Conservation (phyloP, 495 filamentous ascomycete species). For the Penicillium ochrochloron region DNA sequence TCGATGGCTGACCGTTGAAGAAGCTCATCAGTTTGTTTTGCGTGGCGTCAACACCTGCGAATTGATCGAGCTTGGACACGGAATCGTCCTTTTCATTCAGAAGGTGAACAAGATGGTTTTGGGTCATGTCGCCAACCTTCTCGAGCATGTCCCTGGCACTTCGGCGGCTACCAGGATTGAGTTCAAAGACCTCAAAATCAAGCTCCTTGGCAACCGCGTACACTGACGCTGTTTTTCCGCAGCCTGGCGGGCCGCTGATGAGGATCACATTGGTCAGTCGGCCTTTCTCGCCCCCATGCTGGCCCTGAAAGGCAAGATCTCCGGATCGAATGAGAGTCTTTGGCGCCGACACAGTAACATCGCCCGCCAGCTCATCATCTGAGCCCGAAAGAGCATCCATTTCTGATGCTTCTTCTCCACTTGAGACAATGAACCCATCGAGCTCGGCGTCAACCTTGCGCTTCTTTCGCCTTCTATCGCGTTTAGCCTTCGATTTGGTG, state of each 20-base stretch:
- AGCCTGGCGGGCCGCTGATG: slow-evolving; percentile 87
- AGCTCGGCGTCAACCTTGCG: slow-evolving; percentile 70
- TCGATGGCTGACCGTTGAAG: slow-evolving; percentile 61
- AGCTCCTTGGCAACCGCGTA: slow-evolving; percentile 96
- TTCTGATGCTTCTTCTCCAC: slow-evolving; percentile 78
- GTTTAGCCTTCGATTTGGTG: slow-evolving; percentile 48
- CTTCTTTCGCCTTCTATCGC: slow-evolving; percentile 58
- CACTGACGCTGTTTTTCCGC: slow-evolving; percentile 90
- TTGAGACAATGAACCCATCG: slow-evolving; percentile 84
- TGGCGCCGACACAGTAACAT: slow-evolving; percentile 45
- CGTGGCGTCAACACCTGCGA: slow-evolving; percentile 58
- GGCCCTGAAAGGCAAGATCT: slow-evolving; percentile 44
- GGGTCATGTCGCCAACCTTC: slow-evolving; percentile 93
- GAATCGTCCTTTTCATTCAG: slow-evolving; percentile 36
- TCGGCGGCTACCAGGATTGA: slow-evolving; percentile 80
- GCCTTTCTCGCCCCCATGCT: slow-evolving; percentile 46
- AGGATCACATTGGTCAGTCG: slow-evolving; percentile 66
- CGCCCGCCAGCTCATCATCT: slow-evolving; percentile 58
- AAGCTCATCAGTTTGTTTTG: slow-evolving; percentile 82
- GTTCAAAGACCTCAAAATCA: slow-evolving; percentile 93
- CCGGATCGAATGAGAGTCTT: slow-evolving; percentile 69
- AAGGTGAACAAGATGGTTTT: slow-evolving; percentile 85
- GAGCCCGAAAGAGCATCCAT: slow-evolving; percentile 73
- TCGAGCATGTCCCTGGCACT: slow-evolving; percentile 91
- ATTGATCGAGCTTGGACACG: slow-evolving; percentile 17